Evolutionary conservation across 441 rosid species (phyloP).

Genomic region (Brassica balearica): DNA sequence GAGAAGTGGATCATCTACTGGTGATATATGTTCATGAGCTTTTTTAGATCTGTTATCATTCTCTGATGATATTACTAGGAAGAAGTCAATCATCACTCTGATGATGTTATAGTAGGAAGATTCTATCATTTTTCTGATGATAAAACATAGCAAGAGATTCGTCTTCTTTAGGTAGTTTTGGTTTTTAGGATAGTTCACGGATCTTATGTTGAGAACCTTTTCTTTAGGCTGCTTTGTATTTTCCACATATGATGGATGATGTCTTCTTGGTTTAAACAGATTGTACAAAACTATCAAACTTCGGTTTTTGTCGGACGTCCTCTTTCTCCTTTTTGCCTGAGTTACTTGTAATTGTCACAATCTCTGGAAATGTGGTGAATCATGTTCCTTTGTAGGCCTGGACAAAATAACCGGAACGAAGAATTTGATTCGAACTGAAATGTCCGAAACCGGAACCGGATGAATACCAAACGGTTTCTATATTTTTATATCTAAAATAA

Average conservation of each 20-base stretch:
- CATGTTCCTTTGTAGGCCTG: not conserved
- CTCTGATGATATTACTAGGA: slow-evolving; percentile 34
- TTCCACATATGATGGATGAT: slow-evolving; percentile 21
- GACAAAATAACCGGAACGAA: too few species aligned
- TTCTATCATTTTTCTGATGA: slow-evolving; percentile 38
- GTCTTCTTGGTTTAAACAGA: slow-evolving; percentile 25
- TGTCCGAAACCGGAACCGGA: too few species aligned
- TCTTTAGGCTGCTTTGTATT: slow-evolving; percentile 12
- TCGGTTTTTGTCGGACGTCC: slow-evolving; percentile 1
- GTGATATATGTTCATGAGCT: slow-evolving; percentile 29
- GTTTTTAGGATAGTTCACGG: slow-evolving; percentile 24
- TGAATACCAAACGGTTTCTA: too few species aligned
- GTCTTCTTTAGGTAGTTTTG: slow-evolving; percentile 38
- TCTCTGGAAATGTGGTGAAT: not conserved
- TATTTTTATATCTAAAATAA: too few species aligned
- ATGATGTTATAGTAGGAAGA: slow-evolving; percentile 28
- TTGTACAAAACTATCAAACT: slow-evolving; percentile 13
- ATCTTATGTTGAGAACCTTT: slow-evolving; percentile 7
- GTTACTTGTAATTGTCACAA: slow-evolving; percentile 13
- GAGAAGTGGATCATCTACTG: slow-evolving; percentile 41
- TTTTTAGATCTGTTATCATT: slow-evolving; percentile 20
- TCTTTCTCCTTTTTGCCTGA: not conserved
- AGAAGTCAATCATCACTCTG: slow-evolving; percentile 26
- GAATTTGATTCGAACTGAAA: too few species aligned
- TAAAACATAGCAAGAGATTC: slow-evolving; percentile 28